A percentile compares a stretch with the other conserved stretches of the same genome.
These are phyloP conservation scores for Cucumis sativus DNA, from an alignment of 306 rosid genomes.

Conservation along the genomic window DNA sequence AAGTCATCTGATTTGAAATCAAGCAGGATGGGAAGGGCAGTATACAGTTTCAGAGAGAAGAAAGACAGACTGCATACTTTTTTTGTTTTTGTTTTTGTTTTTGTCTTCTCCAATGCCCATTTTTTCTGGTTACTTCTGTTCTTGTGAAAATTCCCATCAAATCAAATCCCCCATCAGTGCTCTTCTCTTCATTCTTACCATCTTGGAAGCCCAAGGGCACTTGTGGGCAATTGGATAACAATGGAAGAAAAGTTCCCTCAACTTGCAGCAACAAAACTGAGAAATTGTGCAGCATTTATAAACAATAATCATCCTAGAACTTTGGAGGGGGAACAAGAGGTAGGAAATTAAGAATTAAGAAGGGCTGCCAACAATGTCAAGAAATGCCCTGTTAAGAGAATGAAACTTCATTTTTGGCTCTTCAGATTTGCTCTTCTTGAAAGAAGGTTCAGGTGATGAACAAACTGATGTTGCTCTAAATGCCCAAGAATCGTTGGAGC, in stretches of 20 bases:
- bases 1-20: constrained; percentile 4
- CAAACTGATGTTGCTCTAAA: neutral
- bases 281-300: neutral
- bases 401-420: neutral
- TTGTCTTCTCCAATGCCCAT: constrained; percentile 1
- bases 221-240: neutral
- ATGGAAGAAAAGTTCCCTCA: neutral
- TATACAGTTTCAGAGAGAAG: neutral
- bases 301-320: constrained; percentile 4
- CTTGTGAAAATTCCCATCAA: neutral
- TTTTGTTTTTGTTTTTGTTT: neutral
- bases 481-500: constrained; percentile 12
- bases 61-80: constrained; percentile 3
- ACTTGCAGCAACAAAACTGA: constrained; percentile 1
- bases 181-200: neutral
- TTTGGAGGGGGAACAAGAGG: neutral
- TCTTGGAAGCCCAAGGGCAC: neutral
- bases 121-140: constrained; percentile 1
- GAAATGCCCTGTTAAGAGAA: constrained; percentile 1
- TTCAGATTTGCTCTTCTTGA: constrained; percentile 8
- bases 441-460: constrained; percentile 3
- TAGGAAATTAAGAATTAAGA: neutral
- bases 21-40: neutral
- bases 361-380: constrained; percentile 6
- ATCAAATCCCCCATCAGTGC: neutral